Conservation (phyloP, 2,329 filamentous ascomycete genomes). For the Colletotrichum sp. region DNA sequence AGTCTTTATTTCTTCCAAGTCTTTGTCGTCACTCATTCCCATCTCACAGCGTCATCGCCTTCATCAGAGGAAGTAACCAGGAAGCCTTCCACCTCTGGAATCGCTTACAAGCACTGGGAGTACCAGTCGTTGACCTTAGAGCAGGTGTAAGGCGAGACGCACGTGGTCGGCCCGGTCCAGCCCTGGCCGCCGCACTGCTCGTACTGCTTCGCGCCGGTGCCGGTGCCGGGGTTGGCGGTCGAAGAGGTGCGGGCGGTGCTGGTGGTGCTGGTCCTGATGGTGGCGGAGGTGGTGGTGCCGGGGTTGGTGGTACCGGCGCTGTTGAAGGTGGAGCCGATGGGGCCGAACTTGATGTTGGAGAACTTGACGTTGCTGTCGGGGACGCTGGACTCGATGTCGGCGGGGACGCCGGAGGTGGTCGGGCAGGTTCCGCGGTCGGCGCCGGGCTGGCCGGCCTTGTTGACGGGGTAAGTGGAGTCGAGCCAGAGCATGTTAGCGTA, state of each 20-base stretch:
- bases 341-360: constrained; percentile 61
- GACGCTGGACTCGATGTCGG: constrained; percentile 49
- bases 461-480: constrained; percentile 67
- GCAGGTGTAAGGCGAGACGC: constrained; percentile 40
- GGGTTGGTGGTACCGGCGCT: not conserved
- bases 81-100: not conserved
- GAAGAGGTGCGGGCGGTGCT: constrained; percentile 8
- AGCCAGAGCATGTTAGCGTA: constrained; percentile 62
- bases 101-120: constrained; percentile 43
- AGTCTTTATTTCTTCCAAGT: not conserved
- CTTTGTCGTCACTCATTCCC: not conserved
- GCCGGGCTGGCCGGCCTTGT: constrained; percentile 43
- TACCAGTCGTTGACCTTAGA: constrained; percentile 44
- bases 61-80: not conserved
- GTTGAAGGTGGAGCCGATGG: constrained; percentile 58
- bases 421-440: constrained; percentile 60
- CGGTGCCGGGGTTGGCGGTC: constrained; percentile 5
- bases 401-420: constrained; percentile 55
- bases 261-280: constrained; percentile 16
- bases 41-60: not conserved
- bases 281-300: constrained; percentile 17
- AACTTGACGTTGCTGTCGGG: constrained; percentile 58
- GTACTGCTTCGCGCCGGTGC: constrained; percentile 30
- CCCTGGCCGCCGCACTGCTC: constrained; percentile 42
- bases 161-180: constrained; percentile 40